These are phyloP conservation scores for Ustilago crameri DNA, from an alignment of 1,284 basidiomycete genomes.

Conservation along the genomic window DNA sequence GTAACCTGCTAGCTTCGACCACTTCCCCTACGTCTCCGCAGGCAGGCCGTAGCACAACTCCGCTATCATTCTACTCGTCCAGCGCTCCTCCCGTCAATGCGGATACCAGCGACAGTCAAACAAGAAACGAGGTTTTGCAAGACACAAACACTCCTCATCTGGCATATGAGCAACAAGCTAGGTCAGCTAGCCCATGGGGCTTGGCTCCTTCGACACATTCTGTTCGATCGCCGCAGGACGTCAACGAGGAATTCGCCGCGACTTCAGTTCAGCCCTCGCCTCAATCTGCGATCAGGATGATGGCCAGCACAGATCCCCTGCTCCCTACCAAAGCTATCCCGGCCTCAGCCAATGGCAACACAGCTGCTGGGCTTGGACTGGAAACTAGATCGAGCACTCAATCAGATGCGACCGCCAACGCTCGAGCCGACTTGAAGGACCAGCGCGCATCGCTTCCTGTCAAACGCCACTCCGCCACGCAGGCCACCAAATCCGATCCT, in stretches of 20 bases:
- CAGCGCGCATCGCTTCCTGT: slow-evolving; percentile 11
- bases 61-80: slow-evolving; percentile 27
- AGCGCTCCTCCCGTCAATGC: neutral
- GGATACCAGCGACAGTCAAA: neutral
- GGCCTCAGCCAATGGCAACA: neutral
- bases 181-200: slow-evolving; percentile 31
- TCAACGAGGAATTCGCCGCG: slow-evolving; percentile 14
- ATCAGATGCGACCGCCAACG: neutral
- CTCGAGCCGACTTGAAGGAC: neutral
- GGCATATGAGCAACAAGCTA: slow-evolving; percentile 5
- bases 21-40: neutral
- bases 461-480: neutral
- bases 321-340: slow-evolving; percentile 17
- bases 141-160: slow-evolving; percentile 5
- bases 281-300: slow-evolving; percentile 33
- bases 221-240: slow-evolving; percentile 7
- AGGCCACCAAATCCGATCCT: neutral
- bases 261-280: slow-evolving; percentile 30
- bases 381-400: slow-evolving; percentile 1
- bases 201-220: slow-evolving; percentile 10
- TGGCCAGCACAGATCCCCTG: slow-evolving; percentile 39
- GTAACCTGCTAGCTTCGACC: slow-evolving; percentile 18
- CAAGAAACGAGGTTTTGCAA: slow-evolving; percentile 17
- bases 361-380: slow-evolving; percentile 11
- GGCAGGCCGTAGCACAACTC: slow-evolving; percentile 22